These are phyloP conservation scores for Cocos nucifera DNA, from an alignment of 176 grass and related monocot species.

Conservation along the genomic window DNA sequence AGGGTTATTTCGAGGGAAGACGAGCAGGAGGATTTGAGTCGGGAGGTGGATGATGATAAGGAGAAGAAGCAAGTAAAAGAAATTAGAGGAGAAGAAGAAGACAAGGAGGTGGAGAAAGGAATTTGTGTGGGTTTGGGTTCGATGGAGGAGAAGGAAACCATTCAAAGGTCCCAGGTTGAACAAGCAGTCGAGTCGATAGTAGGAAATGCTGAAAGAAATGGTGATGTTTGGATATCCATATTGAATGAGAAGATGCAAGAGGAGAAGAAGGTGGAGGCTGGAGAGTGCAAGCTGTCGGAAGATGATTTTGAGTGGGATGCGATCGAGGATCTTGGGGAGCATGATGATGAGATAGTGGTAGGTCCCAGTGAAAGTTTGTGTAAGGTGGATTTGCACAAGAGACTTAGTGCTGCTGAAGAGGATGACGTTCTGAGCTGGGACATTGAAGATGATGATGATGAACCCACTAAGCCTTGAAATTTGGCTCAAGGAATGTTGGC, in stretches of 20 bases:
- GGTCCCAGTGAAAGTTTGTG: background rate
- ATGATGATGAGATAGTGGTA: conserved; percentile 24
- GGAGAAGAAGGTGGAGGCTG: conserved; percentile 3
- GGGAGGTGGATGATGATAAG: conserved; percentile 34
- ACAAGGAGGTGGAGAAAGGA: background rate
- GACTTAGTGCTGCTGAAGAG: conserved; percentile 1
- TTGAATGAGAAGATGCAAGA: conserved; percentile 1
- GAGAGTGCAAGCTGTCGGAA: conserved; percentile 29
- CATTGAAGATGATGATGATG: background rate
- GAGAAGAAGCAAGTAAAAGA: conserved; percentile 17
- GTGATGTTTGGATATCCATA: background rate
- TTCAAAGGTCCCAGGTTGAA: conserved; percentile 18
- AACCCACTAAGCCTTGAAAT: too few species aligned
- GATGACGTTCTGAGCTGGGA: conserved; percentile 9
- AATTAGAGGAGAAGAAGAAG: conserved; percentile 18
- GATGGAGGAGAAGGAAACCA: conserved; percentile 11
- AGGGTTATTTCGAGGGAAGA: conserved; percentile 53
- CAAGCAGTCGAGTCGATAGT: background rate
- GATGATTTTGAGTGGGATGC: conserved; percentile 88
- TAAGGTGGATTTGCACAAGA: conserved; percentile 1
- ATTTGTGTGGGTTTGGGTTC: background rate
- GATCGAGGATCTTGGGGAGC: conserved; percentile 81
- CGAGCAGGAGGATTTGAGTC: conserved; percentile 77
- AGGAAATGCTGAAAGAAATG: conserved; percentile 1
- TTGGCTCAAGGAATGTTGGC: too few species aligned